Base-by-base conservation (phyloP, 768 basidiomycete species). In the Kwoniella dendrophila region DNA sequence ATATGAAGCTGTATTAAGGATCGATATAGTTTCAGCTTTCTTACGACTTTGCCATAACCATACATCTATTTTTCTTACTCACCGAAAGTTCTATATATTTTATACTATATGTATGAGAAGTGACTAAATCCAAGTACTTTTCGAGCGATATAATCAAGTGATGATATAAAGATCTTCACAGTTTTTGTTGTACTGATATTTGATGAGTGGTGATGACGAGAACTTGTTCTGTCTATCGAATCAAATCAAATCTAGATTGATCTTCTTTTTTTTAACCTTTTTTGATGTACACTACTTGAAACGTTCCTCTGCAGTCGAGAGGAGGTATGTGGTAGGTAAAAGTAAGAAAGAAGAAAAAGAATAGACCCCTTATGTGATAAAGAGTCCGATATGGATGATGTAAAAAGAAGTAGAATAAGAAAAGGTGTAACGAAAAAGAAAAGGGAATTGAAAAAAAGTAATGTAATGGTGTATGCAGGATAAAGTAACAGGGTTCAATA, bases 371-470 rank as follows among this genome's bases (percentile, higher is more conserved):
- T 44, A 34, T 44, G 6, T 56, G 22, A 32, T 56, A 48, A 45
- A 58, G 40, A 44, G 56, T 58, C 56, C 56, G 44, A 33, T 58
- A 44, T 55, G 26, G 51, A 32, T 38, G 59, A 48, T 30, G 59
- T 27, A 16, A 22, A 41, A 27, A 26, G 59, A 62, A 30, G 41
- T 22, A 11, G 36, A 38, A 50, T 8, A 52, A 24, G 27, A 26
- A 47, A 14, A 33, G 22, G 16, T 1, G 29, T n/a, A 24, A 44
- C n/a, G n/a, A n/a, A n/a, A n/a, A n/a, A n/a, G n/a, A 44, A 44
- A n/a, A 22, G 20, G 12, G n/a, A 33, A 30, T 27, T 50, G 27
- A 50, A 14, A 36, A n/a, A 16, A 32, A 3, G 24, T 33, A 30
- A 51, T 33, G 29, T 34, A 26, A 22, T 16, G 56, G 29, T 18